Conservation (phyloP, 2,329 filamentous ascomycete genomes). For the Diaporthe nobilis region DNA sequence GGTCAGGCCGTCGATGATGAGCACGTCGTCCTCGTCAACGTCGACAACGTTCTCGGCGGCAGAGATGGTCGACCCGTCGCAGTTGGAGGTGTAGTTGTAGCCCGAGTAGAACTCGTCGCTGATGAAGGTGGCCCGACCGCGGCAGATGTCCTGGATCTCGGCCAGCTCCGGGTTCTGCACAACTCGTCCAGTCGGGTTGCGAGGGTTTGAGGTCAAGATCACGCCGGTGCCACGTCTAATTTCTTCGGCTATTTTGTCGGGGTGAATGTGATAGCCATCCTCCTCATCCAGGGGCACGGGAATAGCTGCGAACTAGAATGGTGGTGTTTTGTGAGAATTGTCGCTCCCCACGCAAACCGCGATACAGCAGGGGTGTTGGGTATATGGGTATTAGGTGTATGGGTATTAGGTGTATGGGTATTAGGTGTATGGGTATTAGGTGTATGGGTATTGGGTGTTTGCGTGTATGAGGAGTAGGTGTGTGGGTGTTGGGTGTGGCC, state of each 20-base stretch:
- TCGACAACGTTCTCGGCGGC: constrained; percentile 92
- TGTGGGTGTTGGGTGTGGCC: background rate
- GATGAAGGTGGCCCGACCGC: constrained; percentile 90
- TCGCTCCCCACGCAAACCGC: background rate
- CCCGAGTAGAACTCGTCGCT: constrained; percentile 97
- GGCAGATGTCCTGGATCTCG: constrained; percentile 93
- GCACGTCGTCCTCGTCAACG: constrained; percentile 89
- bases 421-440: no score
- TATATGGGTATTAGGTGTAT: no score
- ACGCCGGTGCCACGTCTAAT: constrained; percentile 89
- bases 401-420: no score
- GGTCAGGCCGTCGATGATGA: constrained; percentile 95
- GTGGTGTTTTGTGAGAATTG: constrained; percentile 27
- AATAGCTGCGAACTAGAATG: constrained; percentile 81
- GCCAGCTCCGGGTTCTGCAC: constrained; percentile 87
- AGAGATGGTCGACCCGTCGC: constrained; percentile 90
- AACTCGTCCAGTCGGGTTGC: constrained; percentile 93
- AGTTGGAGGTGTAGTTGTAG: constrained; percentile 95
- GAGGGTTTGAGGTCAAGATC: constrained; percentile 93
- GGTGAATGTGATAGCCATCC: constrained; percentile 93
- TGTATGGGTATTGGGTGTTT: no score
- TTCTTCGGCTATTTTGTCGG: constrained; percentile 92
- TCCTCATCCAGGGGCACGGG: constrained; percentile 87
- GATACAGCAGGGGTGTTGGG: constrained; percentile 16
- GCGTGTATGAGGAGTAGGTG: no score